Evolutionary conservation across 1,284 basidiomycete species (phyloP).

Genomic region (Heterobasidion occidentale): DNA sequence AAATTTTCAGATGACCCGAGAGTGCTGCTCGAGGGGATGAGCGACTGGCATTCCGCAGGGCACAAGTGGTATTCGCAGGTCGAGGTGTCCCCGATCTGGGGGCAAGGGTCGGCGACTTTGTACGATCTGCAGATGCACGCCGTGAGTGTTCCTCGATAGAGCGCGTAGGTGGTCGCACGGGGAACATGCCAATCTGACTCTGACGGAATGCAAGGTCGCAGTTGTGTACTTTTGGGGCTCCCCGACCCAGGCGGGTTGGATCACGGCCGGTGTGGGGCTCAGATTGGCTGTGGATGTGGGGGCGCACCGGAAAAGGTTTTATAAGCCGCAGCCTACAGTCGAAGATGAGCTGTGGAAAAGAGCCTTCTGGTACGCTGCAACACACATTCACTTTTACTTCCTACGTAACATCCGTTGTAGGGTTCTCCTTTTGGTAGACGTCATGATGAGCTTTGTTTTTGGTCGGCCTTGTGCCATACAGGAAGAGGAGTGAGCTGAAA

Average conservation of each 20-base stretch:
- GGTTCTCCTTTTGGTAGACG: conserved; percentile 53
- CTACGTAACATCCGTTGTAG: conserved; percentile 21
- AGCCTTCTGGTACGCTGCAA: conserved; percentile 56
- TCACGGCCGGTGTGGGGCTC: conserved; percentile 62
- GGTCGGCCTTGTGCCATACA: conserved; percentile 76
- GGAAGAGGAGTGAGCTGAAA: conserved; percentile 58
- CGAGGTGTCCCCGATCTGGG: conserved; percentile 37
- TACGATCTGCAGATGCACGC: conserved; percentile 66
- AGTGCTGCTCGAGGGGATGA: conserved; percentile 36
- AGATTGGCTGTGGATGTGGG: conserved; percentile 64
- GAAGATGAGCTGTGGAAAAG: conserved; percentile 72
- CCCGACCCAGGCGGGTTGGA: conserved; percentile 66
- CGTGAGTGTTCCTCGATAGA: conserved; percentile 25
- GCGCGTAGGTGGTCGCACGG: not conserved
- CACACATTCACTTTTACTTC: no score
- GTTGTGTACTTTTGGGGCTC: conserved; percentile 43
- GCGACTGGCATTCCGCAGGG: conserved; percentile 46
- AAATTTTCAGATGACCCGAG: conserved; percentile 45
- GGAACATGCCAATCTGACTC: not conserved
- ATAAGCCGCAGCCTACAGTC: conserved; percentile 27
- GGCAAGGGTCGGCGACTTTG: conserved; percentile 52
- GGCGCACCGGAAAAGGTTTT: conserved; percentile 46
- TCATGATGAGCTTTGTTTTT: conserved; percentile 55
- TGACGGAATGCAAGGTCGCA: conserved; percentile 3
- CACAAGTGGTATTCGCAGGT: conserved; percentile 74